Base-by-base conservation (phyloP, 345 rosid genomes). In the Physaria fendleri region DNA sequence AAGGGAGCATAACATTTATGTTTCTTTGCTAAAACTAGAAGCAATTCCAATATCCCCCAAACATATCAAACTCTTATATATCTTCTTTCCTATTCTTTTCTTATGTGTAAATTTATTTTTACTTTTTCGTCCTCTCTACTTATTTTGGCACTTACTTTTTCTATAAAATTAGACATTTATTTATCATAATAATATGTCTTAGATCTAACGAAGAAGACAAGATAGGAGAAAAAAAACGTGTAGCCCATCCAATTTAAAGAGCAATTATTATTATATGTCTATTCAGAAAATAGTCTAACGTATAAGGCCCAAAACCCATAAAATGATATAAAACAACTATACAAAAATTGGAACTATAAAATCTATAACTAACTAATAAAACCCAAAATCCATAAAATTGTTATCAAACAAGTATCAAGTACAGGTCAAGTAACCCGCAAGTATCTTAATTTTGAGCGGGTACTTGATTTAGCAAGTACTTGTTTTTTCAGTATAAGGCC, bases 1-100 rank as follows among this genome's bases (percentile, higher is more conserved):
- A 59, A 54, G 34, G n/a, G n/a, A n/a, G 12, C 4, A 35, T 56
- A 49, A 43, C 66, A 41, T 25, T 43, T 60, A 51, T 41, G 62
- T 44, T 59, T 52, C 62, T 59, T 59, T 68, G 61, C 73, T 68
- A 52, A 52, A 59, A 1, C 4, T 34, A 45, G 72, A 68, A 68
- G 72, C 66, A 59, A 68, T 60, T 52, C 66, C 35, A 43, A n/a
- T 59, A 29, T 68, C 32, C 52, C 39, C 3, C 24, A 6, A n/a
- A 27, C 55, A 56, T 10, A 14, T 56, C 29, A 5, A 55, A 44
- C 33, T 47, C 59, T 39, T 58, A 30, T 48, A 24, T 57, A 56
- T 66, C 25, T 28, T 65, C 6, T 37, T 22, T 24, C 17, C 48
- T 15, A 3, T 39, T 8, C 5, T 6, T 61, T 37, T 32, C 14